Base-by-base conservation (phyloP, 2,329 filamentous ascomycete species). In the Fusarium liriodendri region DNA sequence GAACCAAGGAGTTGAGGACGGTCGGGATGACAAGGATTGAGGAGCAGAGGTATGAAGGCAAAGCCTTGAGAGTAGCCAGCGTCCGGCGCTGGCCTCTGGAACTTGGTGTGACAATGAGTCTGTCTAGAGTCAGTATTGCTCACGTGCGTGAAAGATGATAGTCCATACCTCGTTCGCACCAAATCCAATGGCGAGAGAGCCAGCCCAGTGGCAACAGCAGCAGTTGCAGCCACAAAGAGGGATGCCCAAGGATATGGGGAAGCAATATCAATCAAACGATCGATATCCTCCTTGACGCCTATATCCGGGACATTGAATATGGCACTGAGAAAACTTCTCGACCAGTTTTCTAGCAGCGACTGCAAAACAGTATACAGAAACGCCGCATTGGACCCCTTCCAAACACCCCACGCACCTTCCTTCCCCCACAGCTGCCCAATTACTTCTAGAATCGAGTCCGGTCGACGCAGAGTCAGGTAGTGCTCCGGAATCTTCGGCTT, bases 351-450 rank as follows among this genome's bases (percentile, higher is more conserved):
- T 33, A 98, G 85, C 9, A 97, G 92, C 13, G 95, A 95, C 71
- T 95, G 90, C 20, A 98, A 87, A 55, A 98, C 90, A 0, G 92
- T 94, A 84, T 98, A 98, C 59, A 98, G 87, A 79, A 98, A 99
- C 1, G 95, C 97, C 16, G 94, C 91, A 80, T 98, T 98, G 40
- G 95, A 94, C 10, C 93, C 91, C 82, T 98, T 98, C 95, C 96
- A 99, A 6, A 98, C 92, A 6, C 97, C 97, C 88, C 95, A 95
- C 0, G 92, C 92, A 38, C 95, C 94, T 80, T 97, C 96, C 76
- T 93, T 96, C 57, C 92, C 89, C 94, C 97, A 98, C 22, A 98
- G 85, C 80, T 97, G 93, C 8, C 92, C 92, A 69, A 99, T 90
- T 4, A 97, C 94, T 75, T 98, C 95, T 77, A 95, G 89, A 66